phyloP scores from a whole-genome alignment of 2,329 filamentous ascomycete species.

The Diaporthe australafricana region DNA sequence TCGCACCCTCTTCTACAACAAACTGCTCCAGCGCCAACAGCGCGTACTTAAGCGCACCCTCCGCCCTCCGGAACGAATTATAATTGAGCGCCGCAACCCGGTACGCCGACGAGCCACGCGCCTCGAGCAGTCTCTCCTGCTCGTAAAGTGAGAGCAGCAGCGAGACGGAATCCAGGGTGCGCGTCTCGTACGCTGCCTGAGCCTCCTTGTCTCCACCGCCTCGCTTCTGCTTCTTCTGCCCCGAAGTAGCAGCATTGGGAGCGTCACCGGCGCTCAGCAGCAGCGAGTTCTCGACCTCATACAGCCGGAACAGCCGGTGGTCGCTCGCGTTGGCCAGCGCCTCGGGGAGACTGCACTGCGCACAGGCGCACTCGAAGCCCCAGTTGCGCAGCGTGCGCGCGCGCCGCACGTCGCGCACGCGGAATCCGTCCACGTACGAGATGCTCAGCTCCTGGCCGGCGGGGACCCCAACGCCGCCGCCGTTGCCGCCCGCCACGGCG shows the following conservation, averaged over 20 bases:
- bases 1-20: conserved; percentile 50
- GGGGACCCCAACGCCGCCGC: conserved; percentile 40
- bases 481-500: conserved; percentile 46
- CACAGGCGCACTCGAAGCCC: conserved; percentile 54
- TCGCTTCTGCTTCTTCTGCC: neutral
- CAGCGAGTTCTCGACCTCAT: conserved; percentile 44
- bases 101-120: conserved; percentile 53
- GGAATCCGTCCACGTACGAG: conserved; percentile 53
- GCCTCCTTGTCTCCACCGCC: neutral
- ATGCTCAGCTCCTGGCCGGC: conserved; percentile 54
- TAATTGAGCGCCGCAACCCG: conserved; percentile 53
- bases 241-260: neutral
- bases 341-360: conserved; percentile 46
- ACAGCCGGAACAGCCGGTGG: conserved; percentile 44
- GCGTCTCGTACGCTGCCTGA: conserved; percentile 31
- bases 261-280: conserved; percentile 5
- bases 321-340: conserved; percentile 45
- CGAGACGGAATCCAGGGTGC: conserved; percentile 45
- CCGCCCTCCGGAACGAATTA: conserved; percentile 47
- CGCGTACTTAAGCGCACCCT: conserved; percentile 48
- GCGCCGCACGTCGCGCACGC: conserved; percentile 45
- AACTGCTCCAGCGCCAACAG: conserved; percentile 47
- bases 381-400: conserved; percentile 47
- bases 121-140: conserved; percentile 49
- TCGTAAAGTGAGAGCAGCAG: conserved; percentile 49